Evolutionary conservation across 192 early-diverging fungal species (phyloP), one percentile per base, ranked within the genome.

Genomic region (Backusella macrospora): DNA sequence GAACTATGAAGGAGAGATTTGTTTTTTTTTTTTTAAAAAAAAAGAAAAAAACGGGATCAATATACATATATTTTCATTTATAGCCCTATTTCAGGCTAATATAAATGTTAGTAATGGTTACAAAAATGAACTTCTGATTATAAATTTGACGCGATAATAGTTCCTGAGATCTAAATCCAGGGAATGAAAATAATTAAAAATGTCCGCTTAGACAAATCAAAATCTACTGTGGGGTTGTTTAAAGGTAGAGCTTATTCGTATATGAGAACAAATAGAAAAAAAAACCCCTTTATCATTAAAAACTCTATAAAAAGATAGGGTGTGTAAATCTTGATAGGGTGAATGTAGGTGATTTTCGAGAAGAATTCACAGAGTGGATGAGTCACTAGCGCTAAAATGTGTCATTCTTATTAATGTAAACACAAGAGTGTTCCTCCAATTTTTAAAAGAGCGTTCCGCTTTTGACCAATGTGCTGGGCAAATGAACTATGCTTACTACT

Each of bases 331-430:
- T 5, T 26, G 21, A 59, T 59, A 59, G 23, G 52, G n/a, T 23
- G 52, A 12, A 23, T 59, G 4, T 59, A 10, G 23, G 3, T 26
- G 16, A 13, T 13, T 59, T 59, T 59, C 26, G 18, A 23, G 10
- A 13, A 26, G 26, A 59, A 34, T 34, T 59, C 26, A 59, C 52
- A 59, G 26, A 26, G 52, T 59, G 52, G 29, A 59, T 59, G 52
- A 59, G 21, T 59, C 52, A 59, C 26, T 59, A 26, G 23, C 52
- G 21, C 21, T 59, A 21, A 59, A 26, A 26, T 59, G 23, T 59
- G 23, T 59, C 52, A 59, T 59, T 59, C 52, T 59, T 59, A 59
- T 23, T 59, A 59, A 59, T 59, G 23, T 59, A 59, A 59, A 59
- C 52, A 59, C 21, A 26, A 21, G 6, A 23, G 26, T 18, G 9